phyloP scores from a whole-genome alignment of 2,329 filamentous ascomycete genomes.

The Helminthosporium solani region DNA sequence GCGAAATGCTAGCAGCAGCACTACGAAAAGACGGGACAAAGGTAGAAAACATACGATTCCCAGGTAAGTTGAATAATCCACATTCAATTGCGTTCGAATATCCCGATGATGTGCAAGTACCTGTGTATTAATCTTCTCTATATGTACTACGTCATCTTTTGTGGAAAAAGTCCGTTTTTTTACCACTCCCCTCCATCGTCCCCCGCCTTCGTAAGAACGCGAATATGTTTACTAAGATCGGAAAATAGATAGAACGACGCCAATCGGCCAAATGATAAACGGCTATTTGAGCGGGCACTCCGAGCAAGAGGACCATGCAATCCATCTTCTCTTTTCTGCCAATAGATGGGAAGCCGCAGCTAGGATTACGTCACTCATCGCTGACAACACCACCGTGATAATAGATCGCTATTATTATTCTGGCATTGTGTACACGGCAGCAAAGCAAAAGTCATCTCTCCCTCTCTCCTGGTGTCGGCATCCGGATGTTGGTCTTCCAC shows the following conservation, averaged over 20 bases:
- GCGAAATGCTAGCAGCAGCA: slow-evolving; percentile 62
- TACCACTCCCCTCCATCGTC: too few species aligned
- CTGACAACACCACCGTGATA: slow-evolving; percentile 70
- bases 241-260: slow-evolving; percentile 70
- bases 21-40: slow-evolving; percentile 54
- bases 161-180: neutral
- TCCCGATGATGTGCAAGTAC: too few species aligned
- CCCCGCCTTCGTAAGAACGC: too few species aligned
- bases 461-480: slow-evolving; percentile 76
- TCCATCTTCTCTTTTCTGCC: slow-evolving; percentile 86
- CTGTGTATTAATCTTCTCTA: too few species aligned
- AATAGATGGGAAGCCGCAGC: slow-evolving; percentile 77
- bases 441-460: slow-evolving; percentile 73
- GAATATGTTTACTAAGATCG: neutral
- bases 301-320: slow-evolving; percentile 81
- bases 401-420: slow-evolving; percentile 95
- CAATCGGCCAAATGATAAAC: slow-evolving; percentile 86
- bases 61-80: slow-evolving; percentile 51
- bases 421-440: slow-evolving; percentile 88
- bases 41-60: slow-evolving; percentile 65
- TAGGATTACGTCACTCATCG: slow-evolving; percentile 50
- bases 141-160: too few species aligned
- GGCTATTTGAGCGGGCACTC: slow-evolving; percentile 71
- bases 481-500: slow-evolving; percentile 82
- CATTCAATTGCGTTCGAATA: too few species aligned